These are phyloP conservation scores for Houttuynia cordata DNA, from an alignment of 164 flowering plant species.

Conservation along the genomic window DNA sequence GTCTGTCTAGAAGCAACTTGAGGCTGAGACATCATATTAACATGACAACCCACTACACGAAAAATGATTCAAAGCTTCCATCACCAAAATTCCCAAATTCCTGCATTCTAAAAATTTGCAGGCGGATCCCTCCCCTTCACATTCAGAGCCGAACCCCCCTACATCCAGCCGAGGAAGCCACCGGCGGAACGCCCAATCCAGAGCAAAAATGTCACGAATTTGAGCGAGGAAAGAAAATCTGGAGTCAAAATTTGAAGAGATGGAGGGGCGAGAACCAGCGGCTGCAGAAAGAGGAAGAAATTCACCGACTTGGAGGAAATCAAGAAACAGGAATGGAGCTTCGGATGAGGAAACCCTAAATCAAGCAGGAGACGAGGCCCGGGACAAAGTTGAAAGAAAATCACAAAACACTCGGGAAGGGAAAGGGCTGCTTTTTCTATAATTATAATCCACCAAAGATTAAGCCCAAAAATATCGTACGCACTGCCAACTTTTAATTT, in stretches of 20 bases:
- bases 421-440: slow-evolving; percentile 7
- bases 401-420: slow-evolving; percentile 13
- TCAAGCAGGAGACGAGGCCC: neutral
- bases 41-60: slow-evolving; percentile 7
- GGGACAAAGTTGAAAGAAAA: slow-evolving; percentile 7
- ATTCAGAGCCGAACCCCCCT: too few species aligned
- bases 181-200: too few species aligned
- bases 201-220: neutral
- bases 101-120: too few species aligned
- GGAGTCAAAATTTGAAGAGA: neutral
- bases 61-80: slow-evolving; percentile 7
- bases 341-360: slow-evolving; percentile 24
- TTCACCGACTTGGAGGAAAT: too few species aligned
- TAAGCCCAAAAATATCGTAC: slow-evolving; percentile 1
- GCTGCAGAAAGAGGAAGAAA: too few species aligned
- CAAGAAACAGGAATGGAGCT: too few species aligned
- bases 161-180: too few species aligned
- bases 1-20: slow-evolving; percentile 45
- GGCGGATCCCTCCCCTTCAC: too few species aligned
- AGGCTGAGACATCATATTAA: slow-evolving; percentile 37
- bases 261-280: too few species aligned
- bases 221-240: slow-evolving; percentile 12
- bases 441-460: slow-evolving; percentile 3
- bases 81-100: too few species aligned
- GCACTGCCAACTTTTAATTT: slow-evolving; percentile 11